Evolutionary conservation across 1,139 yeast genomes (phyloP).

Genomic region (Hemisphaericaspora xylofermentans): DNA sequence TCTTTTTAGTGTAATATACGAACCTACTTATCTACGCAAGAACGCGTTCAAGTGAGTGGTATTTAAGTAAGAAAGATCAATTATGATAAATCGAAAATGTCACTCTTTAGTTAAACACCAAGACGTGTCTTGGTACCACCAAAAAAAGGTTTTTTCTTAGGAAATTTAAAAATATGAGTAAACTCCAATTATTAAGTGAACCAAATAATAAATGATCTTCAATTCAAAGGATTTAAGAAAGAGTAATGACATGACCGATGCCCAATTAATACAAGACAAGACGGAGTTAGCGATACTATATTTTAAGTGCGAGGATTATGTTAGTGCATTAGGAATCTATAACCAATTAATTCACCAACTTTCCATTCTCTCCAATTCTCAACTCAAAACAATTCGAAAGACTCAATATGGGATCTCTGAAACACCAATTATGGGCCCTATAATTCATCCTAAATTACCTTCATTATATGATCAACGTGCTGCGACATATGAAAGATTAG

Average conservation of each 20-base stretch:
- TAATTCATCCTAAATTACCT: slow-evolving; percentile 22
- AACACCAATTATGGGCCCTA: slow-evolving; percentile 29
- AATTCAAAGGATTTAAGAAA: too few species aligned
- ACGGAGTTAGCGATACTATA: slow-evolving; percentile 31
- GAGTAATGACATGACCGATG: slow-evolving; percentile 8
- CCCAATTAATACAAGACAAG: slow-evolving; percentile 24
- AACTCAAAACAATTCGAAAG: slow-evolving; percentile 21
- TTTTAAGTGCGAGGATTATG: slow-evolving; percentile 30
- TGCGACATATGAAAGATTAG: slow-evolving; percentile 57
- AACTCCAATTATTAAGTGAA: too few species aligned
- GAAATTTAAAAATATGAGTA: too few species aligned
- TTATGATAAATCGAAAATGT: too few species aligned
- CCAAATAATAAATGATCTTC: too few species aligned
- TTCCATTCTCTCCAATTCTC: slow-evolving; percentile 14
- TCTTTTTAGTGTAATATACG: too few species aligned
- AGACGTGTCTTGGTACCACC: too few species aligned
- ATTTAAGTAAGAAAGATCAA: too few species aligned
- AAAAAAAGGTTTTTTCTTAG: too few species aligned
- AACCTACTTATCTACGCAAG: too few species aligned
- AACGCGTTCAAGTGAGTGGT: too few species aligned
- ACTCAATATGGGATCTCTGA: slow-evolving; percentile 19
- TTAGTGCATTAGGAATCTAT: slow-evolving; percentile 28
- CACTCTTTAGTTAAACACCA: too few species aligned
- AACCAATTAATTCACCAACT: slow-evolving; percentile 20
- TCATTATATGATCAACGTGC: slow-evolving; percentile 51